Conservation (phyloP, 805 yeast genomes). For the Barnettozyma wickerhamii region DNA sequence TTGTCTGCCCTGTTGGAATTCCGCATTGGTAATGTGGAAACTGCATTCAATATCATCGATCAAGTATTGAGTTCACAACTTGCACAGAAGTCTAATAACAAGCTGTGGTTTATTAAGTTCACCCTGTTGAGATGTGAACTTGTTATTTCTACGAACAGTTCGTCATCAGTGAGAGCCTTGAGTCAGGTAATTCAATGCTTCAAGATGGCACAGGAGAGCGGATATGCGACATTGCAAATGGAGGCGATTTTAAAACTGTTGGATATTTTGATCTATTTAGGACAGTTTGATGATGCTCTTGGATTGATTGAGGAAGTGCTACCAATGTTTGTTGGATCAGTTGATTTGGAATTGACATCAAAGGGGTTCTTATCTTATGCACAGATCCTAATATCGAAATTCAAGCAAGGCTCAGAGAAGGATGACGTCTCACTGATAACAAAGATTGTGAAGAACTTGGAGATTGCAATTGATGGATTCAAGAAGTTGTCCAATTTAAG, state of each 20-base stretch:
- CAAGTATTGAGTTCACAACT: slow-evolving; percentile 10
- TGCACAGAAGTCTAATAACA: slow-evolving; percentile 26
- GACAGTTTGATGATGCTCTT: slow-evolving; percentile 40
- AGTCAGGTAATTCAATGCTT: slow-evolving; percentile 47
- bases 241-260: slow-evolving; percentile 46
- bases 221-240: slow-evolving; percentile 39
- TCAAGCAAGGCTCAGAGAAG: neutral
- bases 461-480: slow-evolving; percentile 41
- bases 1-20: slow-evolving; percentile 22
- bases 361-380: slow-evolving; percentile 34
- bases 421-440: slow-evolving; percentile 9
- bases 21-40: slow-evolving; percentile 19
- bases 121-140: slow-evolving; percentile 44
- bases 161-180: slow-evolving; percentile 45
- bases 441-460: slow-evolving; percentile 34
- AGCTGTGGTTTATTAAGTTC: slow-evolving; percentile 41
- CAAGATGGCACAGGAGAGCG: slow-evolving; percentile 41
- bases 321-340: slow-evolving; percentile 40
- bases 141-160: slow-evolving; percentile 31
- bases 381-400: slow-evolving; percentile 19
- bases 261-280: slow-evolving; percentile 38
- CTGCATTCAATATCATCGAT: slow-evolving; percentile 21
- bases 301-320: slow-evolving; percentile 36
- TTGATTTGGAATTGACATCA: slow-evolving; percentile 36
- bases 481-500: slow-evolving; percentile 34